These are phyloP conservation scores for Termitomyces sp. DNA, from an alignment of 768 basidiomycete species.

Conservation along the genomic window DNA sequence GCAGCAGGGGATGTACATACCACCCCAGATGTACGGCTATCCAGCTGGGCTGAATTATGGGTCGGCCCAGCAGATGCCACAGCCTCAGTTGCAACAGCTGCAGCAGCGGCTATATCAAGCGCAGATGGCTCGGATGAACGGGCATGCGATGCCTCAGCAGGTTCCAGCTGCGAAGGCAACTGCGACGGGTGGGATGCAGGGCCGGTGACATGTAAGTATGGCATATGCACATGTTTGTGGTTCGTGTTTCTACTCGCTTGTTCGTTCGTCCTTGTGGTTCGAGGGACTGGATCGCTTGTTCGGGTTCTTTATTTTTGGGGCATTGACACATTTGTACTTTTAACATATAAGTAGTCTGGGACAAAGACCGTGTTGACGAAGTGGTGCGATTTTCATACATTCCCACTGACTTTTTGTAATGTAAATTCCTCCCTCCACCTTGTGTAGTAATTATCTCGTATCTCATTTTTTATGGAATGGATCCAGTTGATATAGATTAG, in stretches of 20 bases:
- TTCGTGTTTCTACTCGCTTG: neutral
- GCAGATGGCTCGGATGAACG: slow-evolving; percentile 4
- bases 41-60: slow-evolving; percentile 10
- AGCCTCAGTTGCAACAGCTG: slow-evolving; percentile 3
- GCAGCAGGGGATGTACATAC: slow-evolving; percentile 13
- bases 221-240: neutral
- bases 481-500: neutral
- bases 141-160: slow-evolving; percentile 6
- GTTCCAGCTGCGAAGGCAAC: slow-evolving; percentile 7
- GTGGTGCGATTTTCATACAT: neutral
- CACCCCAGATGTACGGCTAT: slow-evolving; percentile 17
- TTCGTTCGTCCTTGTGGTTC: neutral
- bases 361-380: neutral
- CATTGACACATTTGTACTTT: slow-evolving; percentile 2
- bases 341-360: neutral
- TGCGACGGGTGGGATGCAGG: slow-evolving; percentile 11
- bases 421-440: neutral
- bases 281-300: neutral
- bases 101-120: slow-evolving; percentile 8
- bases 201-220: slow-evolving; percentile 8
- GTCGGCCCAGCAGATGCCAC: slow-evolving; percentile 6
- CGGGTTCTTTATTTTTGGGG: neutral
- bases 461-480: slow-evolving; percentile 1
- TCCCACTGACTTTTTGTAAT: neutral
- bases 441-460: slow-evolving; percentile 6